Evolutionary conservation across 2,329 filamentous ascomycete species (phyloP).

Genomic region (Cadophora gregata): DNA sequence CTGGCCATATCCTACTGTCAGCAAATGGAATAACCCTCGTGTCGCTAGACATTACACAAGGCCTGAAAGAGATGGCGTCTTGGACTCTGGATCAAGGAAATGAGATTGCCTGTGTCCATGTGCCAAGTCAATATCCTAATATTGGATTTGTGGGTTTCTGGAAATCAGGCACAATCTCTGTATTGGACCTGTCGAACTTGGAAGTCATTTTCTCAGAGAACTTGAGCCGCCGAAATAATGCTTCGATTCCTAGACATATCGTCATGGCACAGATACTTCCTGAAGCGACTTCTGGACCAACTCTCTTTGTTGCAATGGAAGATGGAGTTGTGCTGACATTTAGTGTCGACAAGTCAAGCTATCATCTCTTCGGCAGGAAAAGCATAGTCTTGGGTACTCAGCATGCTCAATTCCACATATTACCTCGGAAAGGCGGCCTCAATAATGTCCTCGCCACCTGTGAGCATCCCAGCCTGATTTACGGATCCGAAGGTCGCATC

Average conservation of each 20-base stretch:
- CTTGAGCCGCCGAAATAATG: constrained; percentile 66
- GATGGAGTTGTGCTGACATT: constrained; percentile 92
- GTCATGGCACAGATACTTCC: constrained; percentile 80
- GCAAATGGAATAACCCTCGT: constrained; percentile 76
- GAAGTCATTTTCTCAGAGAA: constrained; percentile 68
- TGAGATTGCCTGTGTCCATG: constrained; percentile 85
- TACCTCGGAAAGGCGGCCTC: constrained; percentile 71
- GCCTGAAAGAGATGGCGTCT: constrained; percentile 61
- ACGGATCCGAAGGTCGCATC: constrained; percentile 84
- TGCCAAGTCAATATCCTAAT: constrained; percentile 66
- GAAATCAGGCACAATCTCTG: constrained; percentile 78
- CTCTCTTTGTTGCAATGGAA: constrained; percentile 87
- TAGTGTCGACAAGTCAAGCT: constrained; percentile 66
- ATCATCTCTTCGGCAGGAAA: constrained; percentile 73
- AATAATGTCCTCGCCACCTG: constrained; percentile 91
- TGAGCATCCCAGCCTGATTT: constrained; percentile 93
- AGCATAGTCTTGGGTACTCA: constrained; percentile 85
- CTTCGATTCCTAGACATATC: constrained; percentile 83
- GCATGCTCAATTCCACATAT: constrained; percentile 78
- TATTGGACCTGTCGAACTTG: constrained; percentile 73
- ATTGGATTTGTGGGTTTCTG: constrained; percentile 88
- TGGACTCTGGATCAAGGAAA: constrained; percentile 69
- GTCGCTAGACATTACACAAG: constrained; percentile 66
- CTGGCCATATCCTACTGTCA: constrained; percentile 72
- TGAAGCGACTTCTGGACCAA: constrained; percentile 62